These are phyloP conservation scores for Aspergillus tubingensis DNA, from an alignment of 2,329 filamentous ascomycete species.

Conservation along the genomic window DNA sequence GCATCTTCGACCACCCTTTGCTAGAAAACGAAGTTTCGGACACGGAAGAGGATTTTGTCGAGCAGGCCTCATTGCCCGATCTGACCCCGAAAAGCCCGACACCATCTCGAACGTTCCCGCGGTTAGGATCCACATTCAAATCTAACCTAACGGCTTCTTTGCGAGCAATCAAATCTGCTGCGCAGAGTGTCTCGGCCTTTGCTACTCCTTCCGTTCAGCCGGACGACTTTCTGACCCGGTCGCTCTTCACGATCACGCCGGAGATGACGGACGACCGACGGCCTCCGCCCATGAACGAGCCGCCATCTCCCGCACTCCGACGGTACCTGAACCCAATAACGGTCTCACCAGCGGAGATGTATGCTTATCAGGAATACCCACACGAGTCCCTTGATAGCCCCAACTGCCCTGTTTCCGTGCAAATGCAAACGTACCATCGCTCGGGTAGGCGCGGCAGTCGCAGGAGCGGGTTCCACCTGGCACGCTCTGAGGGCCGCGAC, in stretches of 20 bases:
- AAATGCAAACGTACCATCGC: conserved; percentile 61
- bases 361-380: conserved; percentile 46
- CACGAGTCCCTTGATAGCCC: conserved; percentile 33
- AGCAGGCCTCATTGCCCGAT: conserved; percentile 15
- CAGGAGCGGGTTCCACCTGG: conserved; percentile 39
- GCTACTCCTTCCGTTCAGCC: conserved; percentile 54
- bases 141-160: conserved; percentile 66
- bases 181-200: conserved; percentile 63
- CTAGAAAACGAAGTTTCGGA: conserved; percentile 42
- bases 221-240: conserved; percentile 62
- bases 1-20: conserved; percentile 59
- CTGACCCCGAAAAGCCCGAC: conserved; percentile 23
- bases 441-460: conserved; percentile 34
- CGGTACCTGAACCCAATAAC: conserved; percentile 63
- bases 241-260: conserved; percentile 57
- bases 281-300: conserved; percentile 55
- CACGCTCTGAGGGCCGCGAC: conserved; percentile 46
- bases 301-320: conserved; percentile 59
- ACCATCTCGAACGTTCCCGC: conserved; percentile 40
- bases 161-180: conserved; percentile 62
- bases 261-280: conserved; percentile 63
- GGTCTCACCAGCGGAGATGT: conserved; percentile 48
- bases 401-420: conserved; percentile 57
- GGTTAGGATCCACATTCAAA: conserved; percentile 55
- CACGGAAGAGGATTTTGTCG: conserved; percentile 18